phyloP scores from a whole-genome alignment of 768 basidiomycete genomes.

The Chiua virens region DNA sequence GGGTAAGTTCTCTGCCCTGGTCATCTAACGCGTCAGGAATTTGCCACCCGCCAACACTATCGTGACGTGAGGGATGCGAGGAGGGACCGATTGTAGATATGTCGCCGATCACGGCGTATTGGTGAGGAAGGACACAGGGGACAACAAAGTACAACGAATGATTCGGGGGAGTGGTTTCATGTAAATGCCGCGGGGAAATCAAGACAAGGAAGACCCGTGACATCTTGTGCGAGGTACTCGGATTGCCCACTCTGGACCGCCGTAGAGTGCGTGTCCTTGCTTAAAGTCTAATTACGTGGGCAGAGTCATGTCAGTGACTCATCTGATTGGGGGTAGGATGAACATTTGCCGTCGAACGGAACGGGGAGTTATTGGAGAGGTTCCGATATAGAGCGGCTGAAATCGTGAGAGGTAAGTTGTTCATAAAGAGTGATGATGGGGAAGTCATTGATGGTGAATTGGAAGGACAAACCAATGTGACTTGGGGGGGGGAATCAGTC shows the following conservation, averaged over 20 bases:
- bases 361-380: too few relatives aligned
- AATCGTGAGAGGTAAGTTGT: slow-evolving; percentile 1
- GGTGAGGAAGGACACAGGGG: neutral
- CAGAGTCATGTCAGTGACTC: slow-evolving; percentile 30
- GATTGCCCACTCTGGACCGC: slow-evolving; percentile 17
- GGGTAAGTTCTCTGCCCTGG: neutral
- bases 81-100: slow-evolving; percentile 6
- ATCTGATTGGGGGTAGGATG: slow-evolving; percentile 25
- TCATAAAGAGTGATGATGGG: slow-evolving; percentile 9
- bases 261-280: slow-evolving; percentile 32
- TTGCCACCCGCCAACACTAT: slow-evolving; percentile 3
- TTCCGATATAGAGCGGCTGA: slow-evolving; percentile 7
- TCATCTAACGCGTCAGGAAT: slow-evolving; percentile 18
- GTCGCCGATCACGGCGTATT: slow-evolving; percentile 21
- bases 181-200: slow-evolving; percentile 34
- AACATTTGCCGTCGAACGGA: slow-evolving; percentile 11
- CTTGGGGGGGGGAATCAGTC: slow-evolving; percentile 14
- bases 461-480: slow-evolving; percentile 8
- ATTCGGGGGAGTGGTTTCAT: slow-evolving; percentile 3
- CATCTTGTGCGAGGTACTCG: slow-evolving; percentile 13
- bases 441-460: slow-evolving; percentile 26
- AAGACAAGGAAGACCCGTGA: slow-evolving; percentile 29
- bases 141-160: slow-evolving; percentile 9
- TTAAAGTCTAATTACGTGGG: slow-evolving; percentile 40
- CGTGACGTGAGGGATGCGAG: slow-evolving; percentile 14